Evolutionary conservation across 2,329 filamentous ascomycete genomes (phyloP), one percentile per base, ranked within the genome.

Genomic region (Xylaria sp.): DNA sequence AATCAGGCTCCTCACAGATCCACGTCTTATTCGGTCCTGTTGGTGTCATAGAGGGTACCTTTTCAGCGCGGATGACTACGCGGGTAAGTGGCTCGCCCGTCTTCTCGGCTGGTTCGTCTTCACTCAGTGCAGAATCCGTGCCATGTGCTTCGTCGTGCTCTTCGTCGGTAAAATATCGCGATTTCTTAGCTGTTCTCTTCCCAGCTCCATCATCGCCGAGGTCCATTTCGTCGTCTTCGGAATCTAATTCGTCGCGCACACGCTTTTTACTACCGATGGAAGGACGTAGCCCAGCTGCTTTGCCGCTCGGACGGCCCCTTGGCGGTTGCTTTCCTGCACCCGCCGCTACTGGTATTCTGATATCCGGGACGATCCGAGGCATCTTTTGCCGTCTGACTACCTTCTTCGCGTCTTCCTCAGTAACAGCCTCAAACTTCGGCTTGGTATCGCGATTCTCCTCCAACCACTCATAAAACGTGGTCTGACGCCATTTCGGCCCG

Each of bases 1-100:
- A 91, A 20, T 80, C 85, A 9, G 84, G 81, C 56, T 87, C 78
- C 4, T 80, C 79, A 63, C 88, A 91, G 1, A 74, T 75, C 87
- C 88, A 91, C 0, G 84, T 84, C 48, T 86, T 81, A 54, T 84
- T 78, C 0, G 84, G 81, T 0, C 83, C 85, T 29, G 77, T 74
- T 0, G 83, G 77, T 2, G 68, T 71, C 7, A 74, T 72, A 3
- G 78, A 77, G 0, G 80, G 81, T 9, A 83, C 62, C 44, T 71
- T 76, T 50, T 84, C 79, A 4, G 79, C 74, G 21, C 75, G 74
- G 8, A 83, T 72, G 11, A 80, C 73, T 16, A 84, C 21, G 42
- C 54, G 38, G 42, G 65, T 43, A 52, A 63, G 29, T 34, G 56
- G 26, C 41, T 51, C 20, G 24, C 59, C 48, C 2, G 56, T 47